Percentiles rank a stretch among this genome's conserved stretches.
phyloP scores from a whole-genome alignment of 176 grass and related monocot genomes.

The Lolium multiflorum region DNA sequence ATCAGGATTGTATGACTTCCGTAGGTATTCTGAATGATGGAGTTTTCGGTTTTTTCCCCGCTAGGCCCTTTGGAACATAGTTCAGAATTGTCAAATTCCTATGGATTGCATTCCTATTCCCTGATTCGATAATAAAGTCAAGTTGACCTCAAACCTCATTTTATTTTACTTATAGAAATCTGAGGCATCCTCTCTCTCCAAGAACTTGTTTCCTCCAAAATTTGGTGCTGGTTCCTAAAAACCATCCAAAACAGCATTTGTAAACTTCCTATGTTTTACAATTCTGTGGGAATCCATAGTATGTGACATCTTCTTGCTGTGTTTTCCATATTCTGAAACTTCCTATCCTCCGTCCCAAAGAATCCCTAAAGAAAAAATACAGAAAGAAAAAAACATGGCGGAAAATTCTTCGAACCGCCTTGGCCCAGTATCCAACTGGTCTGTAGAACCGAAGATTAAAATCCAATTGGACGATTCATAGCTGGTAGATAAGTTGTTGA shows the following conservation, averaged over 20 bases:
- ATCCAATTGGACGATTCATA: neutral
- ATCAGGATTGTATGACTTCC: neutral
- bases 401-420: neutral
- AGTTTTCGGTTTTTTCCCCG: neutral
- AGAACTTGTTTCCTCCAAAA: neutral
- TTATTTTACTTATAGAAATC: neutral
- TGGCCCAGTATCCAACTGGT: neutral
- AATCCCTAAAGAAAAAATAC: neutral
- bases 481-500: neutral
- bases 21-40: neutral
- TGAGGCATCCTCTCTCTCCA: neutral
- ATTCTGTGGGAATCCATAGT: neutral
- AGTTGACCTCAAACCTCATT: slow-evolving; percentile 3
- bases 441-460: neutral
- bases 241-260: neutral
- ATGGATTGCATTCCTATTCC: neutral
- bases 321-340: neutral
- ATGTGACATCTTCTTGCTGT: neutral
- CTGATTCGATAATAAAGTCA: neutral
- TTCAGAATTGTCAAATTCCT: neutral
- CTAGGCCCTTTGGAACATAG: neutral
- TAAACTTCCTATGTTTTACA: neutral
- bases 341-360: neutral
- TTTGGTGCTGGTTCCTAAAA: neutral
- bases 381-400: neutral